phyloP scores from a whole-genome alignment of 345 rosid genomes.

The Trapa incisa region DNA sequence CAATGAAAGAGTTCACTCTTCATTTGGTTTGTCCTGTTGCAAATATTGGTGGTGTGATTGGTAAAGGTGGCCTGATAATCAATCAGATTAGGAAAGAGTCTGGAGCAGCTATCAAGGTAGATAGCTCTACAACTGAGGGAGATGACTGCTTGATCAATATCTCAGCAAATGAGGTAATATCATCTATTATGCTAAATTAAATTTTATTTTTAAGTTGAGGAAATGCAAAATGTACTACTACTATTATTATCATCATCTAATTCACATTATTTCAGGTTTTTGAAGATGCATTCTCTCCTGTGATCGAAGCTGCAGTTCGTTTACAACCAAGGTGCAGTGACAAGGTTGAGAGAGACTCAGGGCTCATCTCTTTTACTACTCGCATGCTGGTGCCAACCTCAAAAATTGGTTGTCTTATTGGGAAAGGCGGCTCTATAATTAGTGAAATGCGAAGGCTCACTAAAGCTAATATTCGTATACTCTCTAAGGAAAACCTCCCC shows the following conservation, averaged over 20 bases:
- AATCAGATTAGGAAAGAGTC: conserved; percentile 91
- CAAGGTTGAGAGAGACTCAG: conserved; percentile 88
- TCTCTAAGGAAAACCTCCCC: conserved; percentile 79
- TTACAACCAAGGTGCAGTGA: conserved; percentile 92
- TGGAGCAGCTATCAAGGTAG: conserved; percentile 77
- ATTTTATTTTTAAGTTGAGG: background rate
- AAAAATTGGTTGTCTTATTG: conserved; percentile 90
- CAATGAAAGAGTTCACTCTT: conserved; percentile 63
- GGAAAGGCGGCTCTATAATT: conserved; percentile 84
- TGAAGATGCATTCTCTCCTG: conserved; percentile 75
- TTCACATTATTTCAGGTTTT: conserved; percentile 33
- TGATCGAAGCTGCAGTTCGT: conserved; percentile 80
- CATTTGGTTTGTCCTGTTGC: conserved; percentile 67
- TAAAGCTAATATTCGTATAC: conserved; percentile 83
- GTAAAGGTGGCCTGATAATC: conserved; percentile 84
- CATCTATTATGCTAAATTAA: background rate
- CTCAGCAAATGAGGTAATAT: conserved; percentile 75
- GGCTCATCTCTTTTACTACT: conserved; percentile 73
- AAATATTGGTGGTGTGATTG: conserved; percentile 86
- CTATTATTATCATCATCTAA: background rate
- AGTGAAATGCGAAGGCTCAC: conserved; percentile 84
- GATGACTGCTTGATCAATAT: conserved; percentile 80
- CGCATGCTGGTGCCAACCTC: conserved; percentile 89
- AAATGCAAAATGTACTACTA: background rate
- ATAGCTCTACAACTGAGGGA: conserved; percentile 70